Conservation (phyloP, 441 rosid genomes). For the Iberis amara region DNA sequence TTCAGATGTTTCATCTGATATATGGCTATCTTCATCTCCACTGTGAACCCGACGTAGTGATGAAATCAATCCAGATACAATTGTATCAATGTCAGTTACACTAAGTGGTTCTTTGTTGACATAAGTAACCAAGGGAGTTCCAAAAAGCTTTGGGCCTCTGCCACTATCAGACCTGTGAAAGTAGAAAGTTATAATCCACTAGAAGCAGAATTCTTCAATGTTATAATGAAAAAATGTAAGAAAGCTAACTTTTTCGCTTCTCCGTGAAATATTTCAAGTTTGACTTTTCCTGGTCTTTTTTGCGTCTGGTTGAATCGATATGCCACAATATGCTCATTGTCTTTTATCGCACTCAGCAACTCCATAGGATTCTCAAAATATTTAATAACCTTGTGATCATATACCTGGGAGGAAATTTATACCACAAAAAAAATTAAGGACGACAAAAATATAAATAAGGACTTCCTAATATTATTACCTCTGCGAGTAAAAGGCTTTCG, state of each 20-base stretch:
- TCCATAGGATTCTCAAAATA: conserved; percentile 43
- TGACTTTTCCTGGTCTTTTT: conserved; percentile 48
- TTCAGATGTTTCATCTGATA: conserved; percentile 31
- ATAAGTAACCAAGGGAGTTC: conserved; percentile 62
- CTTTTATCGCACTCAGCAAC: conserved; percentile 40
- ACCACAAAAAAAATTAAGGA: neutral
- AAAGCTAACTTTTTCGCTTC: conserved; percentile 51
- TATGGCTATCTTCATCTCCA: conserved; percentile 49
- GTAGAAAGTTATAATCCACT: neutral
- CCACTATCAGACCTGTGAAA: conserved; percentile 45
- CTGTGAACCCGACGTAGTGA: conserved; percentile 47
- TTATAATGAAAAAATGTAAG: conserved; percentile 8
- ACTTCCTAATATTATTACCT: conserved; percentile 33
- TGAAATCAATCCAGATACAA: conserved; percentile 48
- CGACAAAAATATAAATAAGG: neutral
- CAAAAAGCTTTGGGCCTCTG: conserved; percentile 47
- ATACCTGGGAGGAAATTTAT: conserved; percentile 37
- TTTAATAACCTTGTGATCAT: conserved; percentile 40
- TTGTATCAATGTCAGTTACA: conserved; percentile 55
- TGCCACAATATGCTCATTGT: conserved; percentile 56
- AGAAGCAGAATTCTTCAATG: neutral
- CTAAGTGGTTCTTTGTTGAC: conserved; percentile 44
- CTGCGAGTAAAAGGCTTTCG: conserved; percentile 53
- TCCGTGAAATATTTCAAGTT: conserved; percentile 59
- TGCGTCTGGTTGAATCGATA: conserved; percentile 40